Evolutionary conservation across 2,329 filamentous ascomycete genomes (phyloP).

Genomic region (Epichloe sylvatica): DNA sequence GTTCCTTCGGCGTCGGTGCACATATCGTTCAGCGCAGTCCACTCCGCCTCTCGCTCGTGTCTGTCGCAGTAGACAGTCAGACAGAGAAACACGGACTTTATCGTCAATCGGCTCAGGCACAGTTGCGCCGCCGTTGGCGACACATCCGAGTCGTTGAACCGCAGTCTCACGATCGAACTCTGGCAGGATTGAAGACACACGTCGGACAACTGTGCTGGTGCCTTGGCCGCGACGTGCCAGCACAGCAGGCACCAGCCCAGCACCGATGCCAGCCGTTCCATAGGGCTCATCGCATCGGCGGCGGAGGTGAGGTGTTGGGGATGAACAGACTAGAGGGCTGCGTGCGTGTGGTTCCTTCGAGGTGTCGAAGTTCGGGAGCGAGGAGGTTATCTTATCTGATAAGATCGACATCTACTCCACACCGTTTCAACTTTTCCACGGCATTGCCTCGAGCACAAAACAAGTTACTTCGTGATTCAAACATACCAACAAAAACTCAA

Average conservation of each 20-base stretch:
- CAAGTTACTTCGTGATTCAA: too few relatives aligned
- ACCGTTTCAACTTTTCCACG: background rate
- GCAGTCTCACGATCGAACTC: conserved; percentile 14
- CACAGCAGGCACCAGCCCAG: conserved; percentile 3
- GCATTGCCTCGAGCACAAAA: background rate
- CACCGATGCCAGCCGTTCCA: conserved; percentile 2
- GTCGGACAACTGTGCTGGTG: background rate
- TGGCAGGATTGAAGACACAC: conserved; percentile 21
- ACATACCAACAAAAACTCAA: too few relatives aligned
- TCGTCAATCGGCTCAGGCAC: conserved; percentile 18
- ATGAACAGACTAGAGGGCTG: background rate
- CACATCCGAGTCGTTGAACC: conserved; percentile 18
- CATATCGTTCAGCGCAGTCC: conserved; percentile 20
- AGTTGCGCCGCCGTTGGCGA: conserved; percentile 8
- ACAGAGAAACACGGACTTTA: conserved; percentile 25
- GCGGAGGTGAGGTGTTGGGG: background rate
- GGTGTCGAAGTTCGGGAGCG: background rate
- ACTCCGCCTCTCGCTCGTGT: conserved; percentile 11
- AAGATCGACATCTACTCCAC: conserved; percentile 2
- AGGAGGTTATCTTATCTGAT: background rate
- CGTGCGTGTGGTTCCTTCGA: background rate
- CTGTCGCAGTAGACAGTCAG: conserved; percentile 21
- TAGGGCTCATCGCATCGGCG: conserved; percentile 3
- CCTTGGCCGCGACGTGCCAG: background rate
- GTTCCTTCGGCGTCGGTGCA: conserved; percentile 15